Evolutionary conservation across 2,329 filamentous ascomycete species (phyloP).

Genomic region (Botryosphaeria dothidea): DNA sequence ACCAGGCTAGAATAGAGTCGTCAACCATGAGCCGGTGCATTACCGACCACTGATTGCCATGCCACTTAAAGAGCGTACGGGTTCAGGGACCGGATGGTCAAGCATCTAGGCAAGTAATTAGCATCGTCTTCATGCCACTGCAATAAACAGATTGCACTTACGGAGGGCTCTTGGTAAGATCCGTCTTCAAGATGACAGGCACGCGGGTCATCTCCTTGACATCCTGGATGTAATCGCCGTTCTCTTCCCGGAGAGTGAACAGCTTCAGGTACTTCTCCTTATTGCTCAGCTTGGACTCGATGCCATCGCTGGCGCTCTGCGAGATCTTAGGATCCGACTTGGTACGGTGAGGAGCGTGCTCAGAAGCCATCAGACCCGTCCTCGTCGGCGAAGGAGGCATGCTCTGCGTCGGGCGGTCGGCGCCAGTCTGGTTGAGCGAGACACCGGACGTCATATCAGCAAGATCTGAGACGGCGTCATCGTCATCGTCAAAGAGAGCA

Average conservation of each 20-base stretch:
- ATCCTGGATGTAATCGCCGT: conserved; percentile 96
- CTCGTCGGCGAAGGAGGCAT: conserved; percentile 88
- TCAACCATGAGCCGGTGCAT: background rate
- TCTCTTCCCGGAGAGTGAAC: conserved; percentile 87
- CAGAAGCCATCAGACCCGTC: conserved; percentile 62
- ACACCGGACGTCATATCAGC: conserved; percentile 92
- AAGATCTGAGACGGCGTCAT: conserved; percentile 77
- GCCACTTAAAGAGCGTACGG: conserved; percentile 63
- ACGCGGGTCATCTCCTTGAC: conserved; percentile 97
- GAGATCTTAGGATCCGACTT: conserved; percentile 93
- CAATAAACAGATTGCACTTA: conserved; percentile 59
- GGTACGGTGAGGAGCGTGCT: conserved; percentile 76
- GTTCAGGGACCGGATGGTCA: conserved; percentile 82
- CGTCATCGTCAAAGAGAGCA: conserved; percentile 85
- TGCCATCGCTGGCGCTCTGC: conserved; percentile 63
- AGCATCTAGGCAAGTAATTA: conserved; percentile 60
- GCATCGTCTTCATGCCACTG: background rate
- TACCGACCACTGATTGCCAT: background rate
- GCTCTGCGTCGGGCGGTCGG: conserved; percentile 88
- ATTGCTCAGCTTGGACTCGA: conserved; percentile 79
- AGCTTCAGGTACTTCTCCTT: conserved; percentile 95
- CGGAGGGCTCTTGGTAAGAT: conserved; percentile 98
- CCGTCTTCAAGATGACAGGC: conserved; percentile 97
- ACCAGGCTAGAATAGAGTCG: background rate
- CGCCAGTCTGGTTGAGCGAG: conserved; percentile 65